These are phyloP conservation scores for Dipodascus albidus DNA, from an alignment of 805 yeast species.

Conservation along the genomic window DNA sequence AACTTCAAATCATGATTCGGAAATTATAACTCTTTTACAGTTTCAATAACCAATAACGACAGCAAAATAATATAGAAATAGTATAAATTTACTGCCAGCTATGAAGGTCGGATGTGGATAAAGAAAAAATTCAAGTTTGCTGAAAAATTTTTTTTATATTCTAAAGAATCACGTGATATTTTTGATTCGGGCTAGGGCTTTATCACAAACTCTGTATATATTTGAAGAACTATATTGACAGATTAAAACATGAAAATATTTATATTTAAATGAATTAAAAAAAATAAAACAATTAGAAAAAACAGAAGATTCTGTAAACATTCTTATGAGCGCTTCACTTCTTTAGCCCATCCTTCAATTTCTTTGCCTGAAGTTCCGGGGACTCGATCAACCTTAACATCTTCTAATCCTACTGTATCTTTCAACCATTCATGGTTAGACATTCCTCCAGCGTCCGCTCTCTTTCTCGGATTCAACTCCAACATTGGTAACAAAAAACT, in stretches of 20 bases:
- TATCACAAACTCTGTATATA: too few species aligned
- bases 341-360: conserved; percentile 83
- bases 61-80: too few species aligned
- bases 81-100: too few species aligned
- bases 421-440: conserved; percentile 73
- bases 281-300: background rate
- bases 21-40: background rate
- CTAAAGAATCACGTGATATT: too few species aligned
- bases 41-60: background rate
- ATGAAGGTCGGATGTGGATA: too few species aligned
- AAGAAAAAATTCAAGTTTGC: too few species aligned
- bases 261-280: too few species aligned
- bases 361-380: conserved; percentile 76
- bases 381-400: conserved; percentile 58
- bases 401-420: conserved; percentile 68
- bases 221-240: too few species aligned
- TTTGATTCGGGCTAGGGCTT: too few species aligned
- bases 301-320: background rate
- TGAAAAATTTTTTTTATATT: too few species aligned
- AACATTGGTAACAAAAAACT: conserved; percentile 82
- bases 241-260: too few species aligned
- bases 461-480: conserved; percentile 55
- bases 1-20: background rate
- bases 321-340: conserved; percentile 29
- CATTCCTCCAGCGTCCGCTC: conserved; percentile 96